phyloP scores from a whole-genome alignment of 768 basidiomycete genomes.

The Tricholoma flavovirens region DNA sequence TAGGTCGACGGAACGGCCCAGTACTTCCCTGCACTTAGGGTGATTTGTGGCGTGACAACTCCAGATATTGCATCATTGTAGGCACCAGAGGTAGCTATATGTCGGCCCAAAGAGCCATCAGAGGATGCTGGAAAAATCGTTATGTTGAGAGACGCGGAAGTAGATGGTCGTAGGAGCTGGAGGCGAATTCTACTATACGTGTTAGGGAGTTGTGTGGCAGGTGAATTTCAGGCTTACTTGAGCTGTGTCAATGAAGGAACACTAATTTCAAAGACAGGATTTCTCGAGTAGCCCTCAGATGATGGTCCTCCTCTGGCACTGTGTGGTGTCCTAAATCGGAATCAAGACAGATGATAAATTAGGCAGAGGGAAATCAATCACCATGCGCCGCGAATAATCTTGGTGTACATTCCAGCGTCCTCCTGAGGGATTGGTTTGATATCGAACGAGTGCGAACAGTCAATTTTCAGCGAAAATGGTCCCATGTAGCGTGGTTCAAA shows the following conservation, averaged over 20 bases:
- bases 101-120: slow-evolving; percentile 27
- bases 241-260: slow-evolving; percentile 48
- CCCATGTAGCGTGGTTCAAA: slow-evolving; percentile 74
- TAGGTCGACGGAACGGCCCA: slow-evolving; percentile 72
- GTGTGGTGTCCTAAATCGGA: slow-evolving; percentile 39
- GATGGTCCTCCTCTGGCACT: slow-evolving; percentile 69
- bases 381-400: slow-evolving; percentile 70
- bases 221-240: slow-evolving; percentile 35
- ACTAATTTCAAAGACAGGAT: slow-evolving; percentile 64
- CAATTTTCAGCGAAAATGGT: slow-evolving; percentile 56
- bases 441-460: slow-evolving; percentile 57
- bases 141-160: slow-evolving; percentile 49
- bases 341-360: not conserved
- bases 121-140: slow-evolving; percentile 43
- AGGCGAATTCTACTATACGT: slow-evolving; percentile 55
- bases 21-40: slow-evolving; percentile 59
- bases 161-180: slow-evolving; percentile 46
- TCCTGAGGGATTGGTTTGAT: slow-evolving; percentile 70
- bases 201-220: not conserved
- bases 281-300: slow-evolving; percentile 55
- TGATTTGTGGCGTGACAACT: slow-evolving; percentile 50
- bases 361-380: slow-evolving; percentile 24
- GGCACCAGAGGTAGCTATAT: slow-evolving; percentile 67
- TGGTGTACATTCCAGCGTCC: slow-evolving; percentile 86
- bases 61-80: slow-evolving; percentile 76